Base-by-base conservation (phyloP, 257 asterid genomes). In the Solanum medicagineum region DNA sequence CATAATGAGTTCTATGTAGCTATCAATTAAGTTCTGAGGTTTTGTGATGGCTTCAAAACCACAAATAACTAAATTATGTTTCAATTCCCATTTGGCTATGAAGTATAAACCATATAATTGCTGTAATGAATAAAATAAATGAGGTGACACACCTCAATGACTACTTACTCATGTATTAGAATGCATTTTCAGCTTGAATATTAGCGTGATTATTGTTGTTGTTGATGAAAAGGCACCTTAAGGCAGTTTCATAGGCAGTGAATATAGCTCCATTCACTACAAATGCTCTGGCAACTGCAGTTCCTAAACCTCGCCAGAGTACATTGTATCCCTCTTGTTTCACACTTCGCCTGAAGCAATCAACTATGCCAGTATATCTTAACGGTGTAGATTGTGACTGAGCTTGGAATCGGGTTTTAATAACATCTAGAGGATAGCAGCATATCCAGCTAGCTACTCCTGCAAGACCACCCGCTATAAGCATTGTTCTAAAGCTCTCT, bases 241-340 rank as follows among this genome's bases (percentile, higher is more conserved):
- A 81, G 69, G 96, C 91, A 71, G 89, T 89, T 90, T 93, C 98
- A 83, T 96, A 96, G 11, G 95, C 96, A 19, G 93, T 85, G 85
- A 94, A 94, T 57, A 93, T 88, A 19, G 94, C 92, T 4, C 94
- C 98, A 73, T 94, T 93, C 66, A 94, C 98, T 1, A 96, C 73
- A 32, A 96, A 94, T 5, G 99, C 98, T 91, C 98, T 86, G 10
- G 93, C 81, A 59, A 93, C 87, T 1, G 99, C 90, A 11, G 94
- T 89, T 80, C 99, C 97, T n/a, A 94, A 81, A 16, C 99, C 99
- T 65, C 99, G 90, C 97, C 98, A 94, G 80, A 95, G 81, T 85
- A 90, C 91, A 15, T n/a, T 68, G 47, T 89, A 91, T 8, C 98
- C 98, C 71, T 95, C 97, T 68, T 85, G 81, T 40, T 79, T 81